Evolutionary conservation across 495 filamentous ascomycete species (phyloP).

Genomic region (Trichoderma erinaceum): DNA sequence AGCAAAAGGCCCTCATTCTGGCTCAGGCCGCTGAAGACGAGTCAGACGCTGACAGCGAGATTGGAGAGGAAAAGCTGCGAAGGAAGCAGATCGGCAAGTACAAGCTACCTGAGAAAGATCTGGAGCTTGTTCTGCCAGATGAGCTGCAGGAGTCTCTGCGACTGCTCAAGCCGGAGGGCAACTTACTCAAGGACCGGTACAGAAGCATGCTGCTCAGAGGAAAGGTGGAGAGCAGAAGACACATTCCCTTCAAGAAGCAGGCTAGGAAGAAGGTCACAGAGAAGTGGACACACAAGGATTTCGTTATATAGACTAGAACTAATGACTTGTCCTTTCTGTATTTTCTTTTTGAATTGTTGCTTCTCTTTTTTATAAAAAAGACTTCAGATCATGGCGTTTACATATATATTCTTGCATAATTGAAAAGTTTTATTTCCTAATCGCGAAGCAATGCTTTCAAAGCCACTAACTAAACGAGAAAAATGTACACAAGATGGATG

Average conservation of each 20-base stretch:
- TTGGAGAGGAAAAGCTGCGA: slow-evolving; percentile 60
- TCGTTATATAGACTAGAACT: slow-evolving; percentile 37
- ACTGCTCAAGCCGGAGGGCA: slow-evolving; percentile 87
- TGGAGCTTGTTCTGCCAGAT: slow-evolving; percentile 87
- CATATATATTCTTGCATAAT: too few species aligned
- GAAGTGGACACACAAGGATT: slow-evolving; percentile 97
- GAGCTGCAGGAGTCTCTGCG: slow-evolving; percentile 89
- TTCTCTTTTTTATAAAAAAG: background rate
- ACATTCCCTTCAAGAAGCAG: slow-evolving; percentile 71
- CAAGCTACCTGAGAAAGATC: slow-evolving; percentile 66
- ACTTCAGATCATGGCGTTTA: too few species aligned
- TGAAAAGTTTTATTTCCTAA: too few species aligned
- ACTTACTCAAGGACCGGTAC: slow-evolving; percentile 85
- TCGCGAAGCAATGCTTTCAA: too few species aligned
- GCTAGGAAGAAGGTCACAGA: slow-evolving; percentile 72
- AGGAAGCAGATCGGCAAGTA: slow-evolving; percentile 70
- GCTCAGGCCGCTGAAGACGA: slow-evolving; percentile 25
- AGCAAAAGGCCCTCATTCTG: slow-evolving; percentile 31
- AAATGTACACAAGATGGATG: too few species aligned
- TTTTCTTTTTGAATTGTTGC: background rate
- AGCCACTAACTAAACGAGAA: too few species aligned
- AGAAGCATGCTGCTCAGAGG: slow-evolving; percentile 80
- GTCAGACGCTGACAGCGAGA: slow-evolving; percentile 38
- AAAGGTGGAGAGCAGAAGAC: slow-evolving; percentile 76
- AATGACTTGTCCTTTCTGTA: background rate